Percentiles rank a stretch among this genome's conserved stretches.
phyloP scores from a whole-genome alignment of 768 basidiomycete species.

The Tulasnella sp. region DNA sequence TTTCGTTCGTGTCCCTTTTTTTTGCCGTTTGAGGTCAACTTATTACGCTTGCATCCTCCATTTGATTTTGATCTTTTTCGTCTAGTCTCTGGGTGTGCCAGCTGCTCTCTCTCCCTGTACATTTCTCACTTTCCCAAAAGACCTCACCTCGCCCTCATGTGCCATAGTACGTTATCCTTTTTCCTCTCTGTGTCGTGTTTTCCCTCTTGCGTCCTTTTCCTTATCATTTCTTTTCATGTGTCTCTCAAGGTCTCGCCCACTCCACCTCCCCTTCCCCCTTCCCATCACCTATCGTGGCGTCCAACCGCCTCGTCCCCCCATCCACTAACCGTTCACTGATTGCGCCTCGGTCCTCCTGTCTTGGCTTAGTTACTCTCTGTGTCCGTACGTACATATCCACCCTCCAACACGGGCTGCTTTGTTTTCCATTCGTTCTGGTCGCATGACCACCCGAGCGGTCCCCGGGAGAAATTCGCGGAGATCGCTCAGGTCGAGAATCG shows the following conservation, averaged over 20 bases:
- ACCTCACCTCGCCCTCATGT: conserved; percentile 1
- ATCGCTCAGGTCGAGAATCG: conserved; percentile 12
- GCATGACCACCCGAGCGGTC: conserved; percentile 12
- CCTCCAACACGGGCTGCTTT: conserved; percentile 19
- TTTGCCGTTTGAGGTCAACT: neutral
- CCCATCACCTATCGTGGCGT: neutral
- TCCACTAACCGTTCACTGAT: conserved; percentile 6
- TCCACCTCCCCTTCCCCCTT: neutral
- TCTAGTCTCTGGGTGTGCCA: conserved; percentile 6
- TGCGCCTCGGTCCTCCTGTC: neutral
- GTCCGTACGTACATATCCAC: conserved; percentile 2
- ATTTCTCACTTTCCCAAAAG: conserved; percentile 9
- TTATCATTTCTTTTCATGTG: conserved; percentile 12
- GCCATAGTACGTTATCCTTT: conserved; percentile 5
- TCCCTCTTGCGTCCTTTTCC: conserved; percentile 8
- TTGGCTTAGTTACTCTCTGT: conserved; percentile 2
- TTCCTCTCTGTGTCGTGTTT: conserved; percentile 5
- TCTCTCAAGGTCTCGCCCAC: conserved; percentile 14
- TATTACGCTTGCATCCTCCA: conserved; percentile 20
- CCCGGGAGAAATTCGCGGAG: conserved; percentile 20
- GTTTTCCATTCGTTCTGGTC: neutral
- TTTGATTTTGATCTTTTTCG: conserved; percentile 11
- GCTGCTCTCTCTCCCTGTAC: conserved; percentile 9
- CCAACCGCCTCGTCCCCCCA: conserved; percentile 5
- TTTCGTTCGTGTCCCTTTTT: conserved; percentile 13